Conservation (phyloP, 495 filamentous ascomycete species). For the Tuber microsphaerosporum region DNA sequence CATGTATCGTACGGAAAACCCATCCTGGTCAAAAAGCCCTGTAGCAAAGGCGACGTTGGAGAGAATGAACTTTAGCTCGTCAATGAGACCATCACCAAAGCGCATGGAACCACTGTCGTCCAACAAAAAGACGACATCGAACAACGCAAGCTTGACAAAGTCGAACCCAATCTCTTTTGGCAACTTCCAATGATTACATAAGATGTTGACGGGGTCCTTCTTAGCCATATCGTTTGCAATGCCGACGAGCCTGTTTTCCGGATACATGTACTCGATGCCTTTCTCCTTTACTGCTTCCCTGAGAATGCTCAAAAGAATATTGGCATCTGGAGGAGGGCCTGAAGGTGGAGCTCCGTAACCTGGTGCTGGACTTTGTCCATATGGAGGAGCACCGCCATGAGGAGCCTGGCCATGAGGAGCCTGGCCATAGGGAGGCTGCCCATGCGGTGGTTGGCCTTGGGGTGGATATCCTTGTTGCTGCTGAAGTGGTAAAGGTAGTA, state of each 20-base stretch:
- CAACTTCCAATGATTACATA: constrained; percentile 49
- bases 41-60: constrained; percentile 57
- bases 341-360: constrained; percentile 20
- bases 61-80: constrained; percentile 60
- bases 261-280: constrained; percentile 32
- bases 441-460: constrained; percentile 25
- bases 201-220: constrained; percentile 34
- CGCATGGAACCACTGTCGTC: constrained; percentile 68
- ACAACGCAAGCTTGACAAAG: constrained; percentile 60
- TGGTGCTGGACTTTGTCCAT: constrained; percentile 19
- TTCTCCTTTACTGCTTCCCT: constrained; percentile 38
- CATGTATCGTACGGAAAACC: constrained; percentile 66
- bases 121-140: constrained; percentile 53
- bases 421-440: constrained; percentile 10
- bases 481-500: constrained; percentile 4
- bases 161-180: constrained; percentile 59
- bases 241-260: constrained; percentile 21
- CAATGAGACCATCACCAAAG: constrained; percentile 61
- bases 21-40: constrained; percentile 63
- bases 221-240: constrained; percentile 28
- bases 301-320: constrained; percentile 27
- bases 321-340: constrained; percentile 35
- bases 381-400: constrained; percentile 16
- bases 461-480: constrained; percentile 27
- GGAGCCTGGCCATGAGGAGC: constrained; percentile 18